These are phyloP conservation scores for Colletotrichum sp. DNA, from an alignment of 2,329 filamentous ascomycete genomes.

Conservation along the genomic window DNA sequence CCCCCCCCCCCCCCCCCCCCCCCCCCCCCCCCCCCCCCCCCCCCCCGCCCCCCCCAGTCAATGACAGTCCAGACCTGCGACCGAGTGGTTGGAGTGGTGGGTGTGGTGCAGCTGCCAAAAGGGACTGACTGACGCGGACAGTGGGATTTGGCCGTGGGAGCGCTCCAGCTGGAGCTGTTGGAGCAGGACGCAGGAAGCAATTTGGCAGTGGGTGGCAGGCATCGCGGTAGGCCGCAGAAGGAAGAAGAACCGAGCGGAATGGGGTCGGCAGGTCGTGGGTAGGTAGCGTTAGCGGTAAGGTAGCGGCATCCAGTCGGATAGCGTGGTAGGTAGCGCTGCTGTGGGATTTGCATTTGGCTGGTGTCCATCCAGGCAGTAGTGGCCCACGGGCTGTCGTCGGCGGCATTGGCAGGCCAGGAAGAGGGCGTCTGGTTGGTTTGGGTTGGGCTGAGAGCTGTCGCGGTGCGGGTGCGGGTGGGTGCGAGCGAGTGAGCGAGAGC, in stretches of 20 bases:
- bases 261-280: constrained; percentile 7
- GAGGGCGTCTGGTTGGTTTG: background rate
- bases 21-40: too few relatives aligned
- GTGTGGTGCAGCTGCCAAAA: constrained; percentile 7
- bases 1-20: too few relatives aligned
- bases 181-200: background rate
- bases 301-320: constrained; percentile 6
- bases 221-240: background rate
- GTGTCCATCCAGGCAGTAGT: background rate
- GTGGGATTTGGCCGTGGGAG: background rate
- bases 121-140: background rate
- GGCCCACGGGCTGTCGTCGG: constrained; percentile 3
- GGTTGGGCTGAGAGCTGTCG: background rate
- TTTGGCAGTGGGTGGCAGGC: background rate
- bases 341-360: constrained; percentile 16
- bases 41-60: too few relatives aligned
- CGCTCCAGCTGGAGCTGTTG: background rate
- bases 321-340: constrained; percentile 7
- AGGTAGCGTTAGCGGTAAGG: constrained; percentile 2
- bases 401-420: background rate
- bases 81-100: constrained; percentile 4
- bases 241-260: constrained; percentile 11
- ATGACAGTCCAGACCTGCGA: constrained; percentile 2
- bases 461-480: background rate
- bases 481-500: background rate